phyloP scores from a whole-genome alignment of 805 yeast species.

The Pichia nanzhaoensis region DNA sequence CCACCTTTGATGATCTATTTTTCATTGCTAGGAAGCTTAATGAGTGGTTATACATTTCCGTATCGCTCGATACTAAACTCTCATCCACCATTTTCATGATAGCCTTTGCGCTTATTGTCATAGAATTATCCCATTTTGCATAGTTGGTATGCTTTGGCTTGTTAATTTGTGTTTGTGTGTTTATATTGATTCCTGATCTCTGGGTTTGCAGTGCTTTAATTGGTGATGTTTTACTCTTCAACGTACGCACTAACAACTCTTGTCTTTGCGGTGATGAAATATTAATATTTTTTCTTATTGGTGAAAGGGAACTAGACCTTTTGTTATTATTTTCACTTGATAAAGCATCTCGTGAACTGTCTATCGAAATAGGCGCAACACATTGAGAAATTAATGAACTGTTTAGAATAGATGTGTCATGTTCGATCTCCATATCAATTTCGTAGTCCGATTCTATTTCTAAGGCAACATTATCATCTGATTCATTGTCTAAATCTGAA shows the following conservation, averaged over 20 bases:
- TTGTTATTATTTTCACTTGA: neutral
- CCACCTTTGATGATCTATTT: slow-evolving; percentile 9
- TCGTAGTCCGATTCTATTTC: neutral
- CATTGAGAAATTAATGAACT: slow-evolving; percentile 4
- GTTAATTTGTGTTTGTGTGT: neutral
- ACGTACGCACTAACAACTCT: neutral
- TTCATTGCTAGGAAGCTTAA: slow-evolving; percentile 13
- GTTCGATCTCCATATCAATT: neutral
- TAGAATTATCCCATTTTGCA: slow-evolving; percentile 30
- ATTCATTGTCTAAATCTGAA: slow-evolving; percentile 5
- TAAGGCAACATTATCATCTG: neutral
- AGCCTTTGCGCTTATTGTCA: slow-evolving; percentile 32
- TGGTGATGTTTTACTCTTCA: slow-evolving; percentile 5
- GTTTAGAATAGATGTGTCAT: neutral
- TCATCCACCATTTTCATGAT: slow-evolving; percentile 35
- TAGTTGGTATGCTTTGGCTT: slow-evolving; percentile 14
- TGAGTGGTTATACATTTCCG: slow-evolving; percentile 22
- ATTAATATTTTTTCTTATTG: slow-evolving; percentile 3
- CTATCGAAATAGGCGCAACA: neutral
- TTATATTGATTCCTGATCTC: slow-evolving; percentile 9
- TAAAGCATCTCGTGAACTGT: neutral
- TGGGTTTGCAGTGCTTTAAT: slow-evolving; percentile 2
- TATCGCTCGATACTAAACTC: slow-evolving; percentile 33
- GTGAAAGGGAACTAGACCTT: neutral
- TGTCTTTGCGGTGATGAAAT: slow-evolving; percentile 5